Evolutionary conservation across 257 asterid genomes (phyloP).

Genomic region (Euphrasia confusa): DNA sequence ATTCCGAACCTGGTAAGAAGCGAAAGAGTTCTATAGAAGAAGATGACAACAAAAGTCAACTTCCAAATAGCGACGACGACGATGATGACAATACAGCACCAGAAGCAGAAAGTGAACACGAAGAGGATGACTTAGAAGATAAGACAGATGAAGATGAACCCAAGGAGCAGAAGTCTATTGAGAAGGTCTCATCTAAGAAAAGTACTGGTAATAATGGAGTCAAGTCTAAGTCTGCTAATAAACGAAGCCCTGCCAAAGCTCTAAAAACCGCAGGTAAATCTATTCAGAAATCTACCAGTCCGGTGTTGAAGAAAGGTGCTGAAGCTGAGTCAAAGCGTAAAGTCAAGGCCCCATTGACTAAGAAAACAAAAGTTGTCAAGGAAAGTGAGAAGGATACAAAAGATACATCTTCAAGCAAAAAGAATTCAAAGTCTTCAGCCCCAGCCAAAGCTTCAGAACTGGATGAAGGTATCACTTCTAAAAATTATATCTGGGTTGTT

Average conservation of each 20-base stretch:
- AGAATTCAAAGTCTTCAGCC: conserved; percentile 37
- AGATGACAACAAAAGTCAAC: conserved; percentile 40
- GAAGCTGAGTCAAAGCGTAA: conserved; percentile 44
- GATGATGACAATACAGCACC: conserved; percentile 37
- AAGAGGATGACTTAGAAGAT: conserved; percentile 36
- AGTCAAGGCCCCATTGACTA: conserved; percentile 31
- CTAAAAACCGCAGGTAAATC: conserved; percentile 39
- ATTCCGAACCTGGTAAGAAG: conserved; percentile 50
- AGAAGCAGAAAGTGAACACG: conserved; percentile 48
- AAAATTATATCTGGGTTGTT: background rate
- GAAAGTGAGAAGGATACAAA: conserved; percentile 42
- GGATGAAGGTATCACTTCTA: conserved; percentile 41
- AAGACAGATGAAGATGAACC: conserved; percentile 40
- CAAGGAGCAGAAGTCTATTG: conserved; percentile 32
- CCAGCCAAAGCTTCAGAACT: conserved; percentile 36
- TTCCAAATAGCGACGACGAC: conserved; percentile 44
- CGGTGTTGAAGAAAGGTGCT: conserved; percentile 45
- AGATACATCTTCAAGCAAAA: conserved; percentile 49
- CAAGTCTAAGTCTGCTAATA: conserved; percentile 42
- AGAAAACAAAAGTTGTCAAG: conserved; percentile 48
- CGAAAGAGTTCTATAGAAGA: conserved; percentile 40
- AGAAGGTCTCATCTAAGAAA: conserved; percentile 43
- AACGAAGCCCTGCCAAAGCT: conserved; percentile 42
- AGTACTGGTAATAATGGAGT: conserved; percentile 31
- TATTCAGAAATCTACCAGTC: conserved; percentile 32